Evolutionary conservation across 495 filamentous ascomycete species (phyloP), one percentile per base, ranked within the genome.

Genomic region (Penicillium ochrochloron): DNA sequence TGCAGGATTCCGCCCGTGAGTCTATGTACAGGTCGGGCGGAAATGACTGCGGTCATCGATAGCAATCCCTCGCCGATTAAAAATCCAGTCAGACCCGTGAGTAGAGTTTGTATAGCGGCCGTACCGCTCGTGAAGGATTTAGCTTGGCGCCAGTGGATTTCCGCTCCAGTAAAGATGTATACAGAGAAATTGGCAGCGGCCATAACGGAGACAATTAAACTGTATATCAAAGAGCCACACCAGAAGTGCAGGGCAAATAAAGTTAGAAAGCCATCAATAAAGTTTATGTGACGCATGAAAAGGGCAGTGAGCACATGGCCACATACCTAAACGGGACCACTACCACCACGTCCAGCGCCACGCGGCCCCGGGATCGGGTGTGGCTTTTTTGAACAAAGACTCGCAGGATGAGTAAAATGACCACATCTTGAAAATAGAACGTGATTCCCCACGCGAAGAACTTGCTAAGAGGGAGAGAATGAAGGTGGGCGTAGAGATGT

Each of bases 111-210:
- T 6, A 77, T 70, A 19, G 75, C 76, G 27, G 78, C 76, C 11
- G 75, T 73, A 63, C 78, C 75, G 25, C 66, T 69, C 44, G 73
- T 72, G 60, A 78, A 76, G 56, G 70, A 67, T 41, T 70, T 73
- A 46, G 75, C 76, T 51, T 78, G 76, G 60, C 69, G 66, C 78
- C 78, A 80, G 68, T 80, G 76, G 33, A 80, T 78, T 57, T 80
- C 78, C 42, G 78, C 74, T 3, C 78, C 78, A 33, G 73, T 76
- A 8, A 74, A 71, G 42, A 78, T 51, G 53, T 76, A 80, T 58
- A 80, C 76, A 58, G 75, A 78, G 60, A 70, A 65, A 44, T 78
- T 78, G 63, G 76, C 68, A 14, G 75, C 56, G 29, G 75, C 67
- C 77, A 79, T 79, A 39, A 68, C 70, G 31, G 74, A 76, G 55